Conservation (phyloP, 208 protist genomes). For the Wallacemonas sp. region DNA sequence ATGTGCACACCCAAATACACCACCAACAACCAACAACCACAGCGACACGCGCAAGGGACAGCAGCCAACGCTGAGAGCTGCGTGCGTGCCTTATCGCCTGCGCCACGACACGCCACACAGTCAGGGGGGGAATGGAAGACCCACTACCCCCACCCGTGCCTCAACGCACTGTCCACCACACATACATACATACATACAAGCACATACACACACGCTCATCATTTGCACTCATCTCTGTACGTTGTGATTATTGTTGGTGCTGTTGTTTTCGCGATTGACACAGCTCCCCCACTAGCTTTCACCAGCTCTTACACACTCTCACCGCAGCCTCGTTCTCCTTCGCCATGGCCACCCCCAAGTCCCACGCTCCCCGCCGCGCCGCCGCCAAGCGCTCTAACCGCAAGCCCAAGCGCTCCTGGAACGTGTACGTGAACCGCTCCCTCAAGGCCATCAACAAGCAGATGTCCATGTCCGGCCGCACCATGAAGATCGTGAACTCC, state of each 20-base stretch:
- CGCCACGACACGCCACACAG: too few species aligned
- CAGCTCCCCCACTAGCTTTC: not conserved
- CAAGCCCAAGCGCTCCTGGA: constrained; percentile 79
- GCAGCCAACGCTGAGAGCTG: too few species aligned
- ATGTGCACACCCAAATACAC: too few species aligned
- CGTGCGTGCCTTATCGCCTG: too few species aligned
- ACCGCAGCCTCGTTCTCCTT: not conserved
- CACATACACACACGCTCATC: not conserved
- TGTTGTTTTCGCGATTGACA: not conserved
- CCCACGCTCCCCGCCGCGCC: constrained; percentile 19
- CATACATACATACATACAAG: too few species aligned
- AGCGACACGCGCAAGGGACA: too few species aligned
- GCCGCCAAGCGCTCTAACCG: constrained; percentile 59
- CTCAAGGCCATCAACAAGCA: constrained; percentile 96
- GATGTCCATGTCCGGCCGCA: constrained; percentile 94
- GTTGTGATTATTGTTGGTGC: not conserved
- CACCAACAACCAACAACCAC: too few species aligned
- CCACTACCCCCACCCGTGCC: too few species aligned
- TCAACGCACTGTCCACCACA: too few species aligned
- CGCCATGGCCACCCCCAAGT: constrained; percentile 55
- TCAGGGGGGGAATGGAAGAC: too few species aligned
- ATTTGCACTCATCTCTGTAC: not conserved
- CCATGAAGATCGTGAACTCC: constrained; percentile 98
- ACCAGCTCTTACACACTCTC: too few species aligned
- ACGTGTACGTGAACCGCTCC: constrained; percentile 90